Percentiles rank a stretch among this genome's conserved stretches.
Conservation (phyloP, 371 early-diverging fungal species). For the Saksenaea oblongispora region DNA sequence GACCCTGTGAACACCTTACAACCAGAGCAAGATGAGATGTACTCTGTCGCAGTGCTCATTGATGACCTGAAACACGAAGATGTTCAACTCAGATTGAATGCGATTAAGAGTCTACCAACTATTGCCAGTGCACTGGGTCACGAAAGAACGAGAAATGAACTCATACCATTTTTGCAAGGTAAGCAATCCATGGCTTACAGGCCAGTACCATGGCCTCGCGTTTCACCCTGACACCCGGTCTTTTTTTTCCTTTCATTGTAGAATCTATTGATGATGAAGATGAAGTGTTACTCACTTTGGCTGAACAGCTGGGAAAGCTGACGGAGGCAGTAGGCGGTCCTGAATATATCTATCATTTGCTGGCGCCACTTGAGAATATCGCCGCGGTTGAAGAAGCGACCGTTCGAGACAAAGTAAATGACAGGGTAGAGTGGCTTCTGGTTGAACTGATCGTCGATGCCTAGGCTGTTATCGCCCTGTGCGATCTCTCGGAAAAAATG, state of each 20-base stretch:
- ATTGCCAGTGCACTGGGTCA: conserved; percentile 95
- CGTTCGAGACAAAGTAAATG: conserved; percentile 89
- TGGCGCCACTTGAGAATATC: conserved; percentile 93
- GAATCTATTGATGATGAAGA: conserved; percentile 99
- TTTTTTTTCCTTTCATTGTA: conserved; percentile 35
- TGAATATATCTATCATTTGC: conserved; percentile 79
- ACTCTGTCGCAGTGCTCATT: conserved; percentile 89
- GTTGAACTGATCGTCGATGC: conserved; percentile 1
- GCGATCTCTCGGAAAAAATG: conserved; percentile 75
- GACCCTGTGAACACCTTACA: conserved; percentile 36
- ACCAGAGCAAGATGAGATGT: conserved; percentile 39
- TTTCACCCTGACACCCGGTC: conserved; percentile 3
- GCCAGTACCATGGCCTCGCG: not conserved
- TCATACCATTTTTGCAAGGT: conserved; percentile 97
- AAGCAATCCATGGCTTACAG: too few species aligned
- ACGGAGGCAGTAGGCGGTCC: conserved; percentile 91
- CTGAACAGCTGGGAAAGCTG: conserved; percentile 94
- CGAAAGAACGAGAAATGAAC: conserved; percentile 93
- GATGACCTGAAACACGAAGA: conserved; percentile 99
- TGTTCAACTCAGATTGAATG: conserved; percentile 87
- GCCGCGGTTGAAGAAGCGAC: conserved; percentile 97
- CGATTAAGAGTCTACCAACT: conserved; percentile 85
- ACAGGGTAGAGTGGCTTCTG: not conserved
- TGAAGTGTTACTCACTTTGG: conserved; percentile 91
- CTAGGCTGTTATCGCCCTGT: conserved; percentile 93